A percentile compares a stretch with the other conserved stretches of the same genome.
Conservation (phyloP, 768 basidiomycete genomes). For the Boletus reticulatus region DNA sequence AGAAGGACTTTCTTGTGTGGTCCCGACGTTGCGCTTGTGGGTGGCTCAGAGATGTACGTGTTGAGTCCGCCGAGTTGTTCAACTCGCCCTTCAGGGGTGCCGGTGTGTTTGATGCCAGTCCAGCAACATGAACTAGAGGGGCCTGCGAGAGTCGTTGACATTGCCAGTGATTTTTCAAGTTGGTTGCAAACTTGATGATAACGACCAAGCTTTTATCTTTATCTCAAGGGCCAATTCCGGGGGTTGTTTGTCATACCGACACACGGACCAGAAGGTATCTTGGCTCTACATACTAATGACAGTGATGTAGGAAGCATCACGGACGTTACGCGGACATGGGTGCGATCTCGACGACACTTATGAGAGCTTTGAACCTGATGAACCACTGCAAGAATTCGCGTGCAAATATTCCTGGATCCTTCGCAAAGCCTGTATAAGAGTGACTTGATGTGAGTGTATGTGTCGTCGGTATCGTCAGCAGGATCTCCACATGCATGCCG, state of each 20-base stretch:
- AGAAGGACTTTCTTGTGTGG: slow-evolving; percentile 46
- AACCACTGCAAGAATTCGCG: slow-evolving; percentile 53
- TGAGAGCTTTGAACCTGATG: slow-evolving; percentile 36
- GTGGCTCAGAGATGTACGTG: slow-evolving; percentile 55
- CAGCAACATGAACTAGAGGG: slow-evolving; percentile 47
- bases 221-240: neutral
- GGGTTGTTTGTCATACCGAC: neutral
- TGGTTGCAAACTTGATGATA: too few species aligned
- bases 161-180: too few species aligned
- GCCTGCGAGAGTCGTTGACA: slow-evolving; percentile 38
- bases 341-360: neutral
- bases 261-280: too few species aligned
- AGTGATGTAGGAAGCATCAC: too few species aligned
- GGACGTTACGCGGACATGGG: too few species aligned
- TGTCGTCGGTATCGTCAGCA: too few species aligned
- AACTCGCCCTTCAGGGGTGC: slow-evolving; percentile 43
- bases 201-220: too few species aligned
- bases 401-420: slow-evolving; percentile 60
- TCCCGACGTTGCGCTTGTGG: slow-evolving; percentile 12
- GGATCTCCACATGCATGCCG: slow-evolving; percentile 30
- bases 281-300: too few species aligned
- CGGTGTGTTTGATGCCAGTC: slow-evolving; percentile 48
- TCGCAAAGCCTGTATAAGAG: slow-evolving; percentile 55
- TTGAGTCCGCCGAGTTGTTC: slow-evolving; percentile 45
- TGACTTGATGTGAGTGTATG: neutral